phyloP scores from a whole-genome alignment of 441 rosid species.

The Dalechampia spathulata region DNA sequence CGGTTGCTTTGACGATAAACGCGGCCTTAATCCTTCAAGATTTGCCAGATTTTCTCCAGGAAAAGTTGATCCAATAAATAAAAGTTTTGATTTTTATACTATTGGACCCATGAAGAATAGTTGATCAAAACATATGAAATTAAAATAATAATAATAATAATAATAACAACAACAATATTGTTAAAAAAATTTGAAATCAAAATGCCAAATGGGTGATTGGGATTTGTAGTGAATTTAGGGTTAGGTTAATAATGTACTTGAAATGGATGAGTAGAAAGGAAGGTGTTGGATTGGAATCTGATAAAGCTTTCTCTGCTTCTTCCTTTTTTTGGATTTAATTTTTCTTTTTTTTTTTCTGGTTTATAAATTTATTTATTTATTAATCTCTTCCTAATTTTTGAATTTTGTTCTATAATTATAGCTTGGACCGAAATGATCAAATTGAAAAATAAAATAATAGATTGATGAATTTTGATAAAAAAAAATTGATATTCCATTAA shows the following conservation, averaged over 20 bases:
- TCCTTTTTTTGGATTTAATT: too few relatives aligned
- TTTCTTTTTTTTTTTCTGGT: too few relatives aligned
- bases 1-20: conserved; percentile 43
- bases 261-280: neutral
- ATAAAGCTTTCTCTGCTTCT: too few relatives aligned
- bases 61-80: neutral
- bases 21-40: conserved; percentile 50
- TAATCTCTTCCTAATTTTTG: too few relatives aligned
- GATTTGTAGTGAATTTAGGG: neutral
- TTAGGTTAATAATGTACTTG: neutral
- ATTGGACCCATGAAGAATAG: neutral
- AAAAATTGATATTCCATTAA: too few relatives aligned
- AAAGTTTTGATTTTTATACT: neutral
- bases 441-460: too few relatives aligned
- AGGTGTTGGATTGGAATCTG: neutral
- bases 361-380: too few relatives aligned
- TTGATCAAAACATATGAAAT: too few relatives aligned
- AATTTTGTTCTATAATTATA: too few relatives aligned
- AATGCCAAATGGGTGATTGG: neutral
- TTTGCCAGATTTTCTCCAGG: conserved; percentile 72
- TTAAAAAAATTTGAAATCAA: neutral
- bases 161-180: neutral
- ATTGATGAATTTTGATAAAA: too few relatives aligned
- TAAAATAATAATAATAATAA: too few relatives aligned
- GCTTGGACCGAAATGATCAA: too few relatives aligned